Evolutionary conservation across 805 yeast species (phyloP).

Genomic region (Kazachstania kunashirensis): DNA sequence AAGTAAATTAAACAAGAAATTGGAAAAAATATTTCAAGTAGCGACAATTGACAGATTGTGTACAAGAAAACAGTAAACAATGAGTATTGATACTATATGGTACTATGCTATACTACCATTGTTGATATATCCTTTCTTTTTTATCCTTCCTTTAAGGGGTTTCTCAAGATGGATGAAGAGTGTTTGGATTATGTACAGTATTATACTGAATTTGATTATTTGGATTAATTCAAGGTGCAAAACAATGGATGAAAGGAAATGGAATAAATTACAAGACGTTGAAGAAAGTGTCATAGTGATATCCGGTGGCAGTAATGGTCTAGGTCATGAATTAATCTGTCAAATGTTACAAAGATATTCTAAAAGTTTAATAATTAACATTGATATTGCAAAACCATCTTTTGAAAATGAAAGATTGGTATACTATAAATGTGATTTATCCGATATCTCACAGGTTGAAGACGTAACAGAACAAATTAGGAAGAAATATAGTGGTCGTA

Average conservation of each 20-base stretch:
- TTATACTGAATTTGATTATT: slow-evolving; percentile 6
- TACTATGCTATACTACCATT: slow-evolving; percentile 12
- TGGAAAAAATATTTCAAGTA: no score
- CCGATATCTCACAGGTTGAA: slow-evolving; percentile 28
- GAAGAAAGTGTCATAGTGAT: slow-evolving; percentile 10
- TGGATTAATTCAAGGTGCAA: slow-evolving; percentile 6
- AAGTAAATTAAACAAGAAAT: no score
- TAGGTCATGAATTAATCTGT: slow-evolving; percentile 26
- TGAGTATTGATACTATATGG: slow-evolving; percentile 16
- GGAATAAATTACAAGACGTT: slow-evolving; percentile 6
- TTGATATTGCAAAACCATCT: slow-evolving; percentile 9
- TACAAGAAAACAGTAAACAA: no score
- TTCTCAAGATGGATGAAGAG: background rate
- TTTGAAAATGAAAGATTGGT: slow-evolving; percentile 25
- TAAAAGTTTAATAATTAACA: slow-evolving; percentile 21
- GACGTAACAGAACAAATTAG: slow-evolving; percentile 36
- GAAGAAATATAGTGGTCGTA: slow-evolving; percentile 36
- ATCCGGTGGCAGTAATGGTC: slow-evolving; percentile 35
- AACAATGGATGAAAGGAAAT: slow-evolving; percentile 5
- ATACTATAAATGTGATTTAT: slow-evolving; percentile 61
- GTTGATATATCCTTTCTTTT: slow-evolving; percentile 13
- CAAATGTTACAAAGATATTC: slow-evolving; percentile 14
- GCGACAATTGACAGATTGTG: no score
- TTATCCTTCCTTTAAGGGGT: slow-evolving; percentile 5
- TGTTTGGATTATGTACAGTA: slow-evolving; percentile 6